Conservation (phyloP, 2,329 filamentous ascomycete genomes). For the Apiospora koreana region DNA sequence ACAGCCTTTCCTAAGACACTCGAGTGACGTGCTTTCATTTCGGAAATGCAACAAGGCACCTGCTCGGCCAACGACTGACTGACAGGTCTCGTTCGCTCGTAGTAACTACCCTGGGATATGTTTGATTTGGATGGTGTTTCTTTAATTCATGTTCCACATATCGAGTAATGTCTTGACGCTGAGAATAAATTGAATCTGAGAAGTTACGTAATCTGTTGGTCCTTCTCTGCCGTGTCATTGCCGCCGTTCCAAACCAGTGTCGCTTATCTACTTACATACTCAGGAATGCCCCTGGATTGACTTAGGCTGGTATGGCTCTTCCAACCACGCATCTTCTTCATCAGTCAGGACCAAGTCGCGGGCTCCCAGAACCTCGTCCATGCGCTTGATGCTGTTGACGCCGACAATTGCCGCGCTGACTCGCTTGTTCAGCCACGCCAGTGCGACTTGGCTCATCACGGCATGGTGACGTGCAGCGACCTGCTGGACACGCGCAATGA, state of each 20-base stretch:
- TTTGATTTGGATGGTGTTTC: too few relatives aligned
- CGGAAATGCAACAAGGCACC: too few relatives aligned
- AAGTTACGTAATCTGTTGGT: not conserved
- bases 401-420: slow-evolving; percentile 1
- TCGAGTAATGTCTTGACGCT: too few relatives aligned
- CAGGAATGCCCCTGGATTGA: slow-evolving; percentile 11
- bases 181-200: too few relatives aligned
- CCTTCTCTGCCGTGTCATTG: not conserved
- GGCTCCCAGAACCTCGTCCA: not conserved
- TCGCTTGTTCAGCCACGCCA: slow-evolving; percentile 8
- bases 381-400: slow-evolving; percentile 1
- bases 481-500: not conserved
- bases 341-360: not conserved
- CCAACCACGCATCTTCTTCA: slow-evolving; percentile 6
- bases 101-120: too few relatives aligned
- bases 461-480: not conserved
- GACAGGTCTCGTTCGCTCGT: too few relatives aligned
- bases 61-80: too few relatives aligned
- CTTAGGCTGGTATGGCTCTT: slow-evolving; percentile 7
- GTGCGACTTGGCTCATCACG: slow-evolving; percentile 2
- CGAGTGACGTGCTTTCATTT: too few relatives aligned
- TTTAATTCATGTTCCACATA: too few relatives aligned
- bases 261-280: not conserved
- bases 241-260: not conserved
- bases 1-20: too few relatives aligned